Percentiles rank a stretch among this genome's conserved stretches.
These are phyloP conservation scores for Pyricularia sp. DNA, from an alignment of 2,329 filamentous ascomycete genomes.

Conservation along the genomic window DNA sequence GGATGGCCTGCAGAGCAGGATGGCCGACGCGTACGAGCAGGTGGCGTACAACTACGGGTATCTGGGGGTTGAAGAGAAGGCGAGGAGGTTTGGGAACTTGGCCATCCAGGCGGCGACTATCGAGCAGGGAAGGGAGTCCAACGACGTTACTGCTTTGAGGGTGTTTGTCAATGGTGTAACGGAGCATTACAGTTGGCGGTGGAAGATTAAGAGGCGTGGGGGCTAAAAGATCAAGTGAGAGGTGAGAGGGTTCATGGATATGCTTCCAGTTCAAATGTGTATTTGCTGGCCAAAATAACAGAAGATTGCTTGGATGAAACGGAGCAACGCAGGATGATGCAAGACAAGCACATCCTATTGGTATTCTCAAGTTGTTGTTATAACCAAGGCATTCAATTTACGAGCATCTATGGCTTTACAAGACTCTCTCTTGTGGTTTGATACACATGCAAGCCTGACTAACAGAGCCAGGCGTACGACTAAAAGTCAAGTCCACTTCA, in stretches of 20 bases:
- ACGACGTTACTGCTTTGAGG: constrained; percentile 24
- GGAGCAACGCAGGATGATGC: background rate
- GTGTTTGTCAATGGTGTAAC: constrained; percentile 21
- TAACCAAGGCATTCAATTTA: background rate
- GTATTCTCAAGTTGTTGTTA: background rate
- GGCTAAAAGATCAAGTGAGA: background rate
- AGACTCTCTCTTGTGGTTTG: background rate
- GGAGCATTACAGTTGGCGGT: constrained; percentile 18
- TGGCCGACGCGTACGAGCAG: constrained; percentile 28
- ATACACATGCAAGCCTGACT: no score
- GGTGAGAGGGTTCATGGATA: background rate
- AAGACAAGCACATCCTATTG: background rate
- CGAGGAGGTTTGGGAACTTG: constrained; percentile 22
- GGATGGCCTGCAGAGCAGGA: constrained; percentile 25
- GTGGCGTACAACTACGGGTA: constrained; percentile 30
- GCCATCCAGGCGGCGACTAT: constrained; percentile 24
- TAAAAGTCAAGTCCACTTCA: no score
- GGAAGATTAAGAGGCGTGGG: constrained; percentile 4
- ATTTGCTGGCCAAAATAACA: background rate
- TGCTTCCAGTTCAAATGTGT: background rate
- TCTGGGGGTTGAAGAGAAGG: constrained; percentile 19
- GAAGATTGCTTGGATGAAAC: background rate
- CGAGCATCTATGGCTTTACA: background rate
- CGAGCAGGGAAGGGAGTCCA: constrained; percentile 24
- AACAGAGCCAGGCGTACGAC: no score